Evolutionary conservation across 495 filamentous ascomycete genomes (phyloP), one percentile per base, ranked within the genome.

Genomic region (Gamarada debralockiae): DNA sequence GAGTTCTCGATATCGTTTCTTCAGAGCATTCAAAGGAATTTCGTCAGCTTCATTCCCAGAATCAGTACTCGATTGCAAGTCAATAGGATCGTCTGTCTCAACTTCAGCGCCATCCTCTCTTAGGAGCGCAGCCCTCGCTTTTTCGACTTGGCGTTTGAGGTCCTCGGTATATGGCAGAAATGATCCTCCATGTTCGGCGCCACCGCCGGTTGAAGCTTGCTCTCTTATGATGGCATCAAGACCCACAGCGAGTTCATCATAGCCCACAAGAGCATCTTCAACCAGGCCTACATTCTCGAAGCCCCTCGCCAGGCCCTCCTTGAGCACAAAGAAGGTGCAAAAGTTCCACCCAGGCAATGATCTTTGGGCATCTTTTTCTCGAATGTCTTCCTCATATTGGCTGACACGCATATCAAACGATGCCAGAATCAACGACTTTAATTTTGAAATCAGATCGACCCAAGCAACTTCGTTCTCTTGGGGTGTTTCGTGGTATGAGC

Each of bases 361-460:
- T 37, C 92, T 82, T 71, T 97, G 92, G 3, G 86, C 80, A 59
- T 97, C 93, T 61, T 88, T 90, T 64, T 96, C 95, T 59, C 85
- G 84, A 60, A 98, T 95, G 66, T 98, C 95, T 61, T 97, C 92
- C 63, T 98, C 93, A 67, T 97, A 97, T 61, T 97, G 92, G 36
- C 77, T 81, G 4, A 98, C 95, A 9, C 93, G 85, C 39, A 85
- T 75, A 73, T 96, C 91, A 62, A 98, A 97, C 5, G 91, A 92
- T 14, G 84, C 77, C 17, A 98, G 74, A 54, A 98, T 96, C 7
- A 89, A 78, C 48, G 80, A 81, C 67, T 96, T 95, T 47, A 96
- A 78, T 64, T 95, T 97, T 46, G 81, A 73, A 33, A 96, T 79
- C 36, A 97, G 71, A 66, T 98, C 92, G 42, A 82, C 74, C 81